A percentile compares a stretch with the other conserved stretches of the same genome.
Conservation (phyloP, 2,329 filamentous ascomycete genomes). For the Nemania sp. region DNA sequence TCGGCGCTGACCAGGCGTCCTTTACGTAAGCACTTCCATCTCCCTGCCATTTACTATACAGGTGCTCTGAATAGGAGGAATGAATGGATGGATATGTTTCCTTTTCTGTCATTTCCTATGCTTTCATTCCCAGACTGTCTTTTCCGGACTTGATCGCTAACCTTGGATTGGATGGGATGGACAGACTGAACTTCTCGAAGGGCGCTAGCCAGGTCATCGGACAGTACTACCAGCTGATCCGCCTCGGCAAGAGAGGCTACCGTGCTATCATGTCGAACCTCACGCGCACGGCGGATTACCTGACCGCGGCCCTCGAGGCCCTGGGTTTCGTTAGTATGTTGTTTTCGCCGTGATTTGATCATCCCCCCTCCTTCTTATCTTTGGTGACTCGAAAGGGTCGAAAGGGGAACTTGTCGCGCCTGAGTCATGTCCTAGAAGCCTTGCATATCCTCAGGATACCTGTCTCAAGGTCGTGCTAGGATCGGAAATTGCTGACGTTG, state of each 20-base stretch:
- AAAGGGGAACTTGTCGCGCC: background rate
- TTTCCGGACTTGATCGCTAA: too few species aligned
- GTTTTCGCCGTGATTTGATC: background rate
- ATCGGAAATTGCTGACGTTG: background rate
- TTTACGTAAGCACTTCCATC: conserved; percentile 63
- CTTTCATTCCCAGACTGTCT: too few species aligned
- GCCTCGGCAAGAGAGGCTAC: conserved; percentile 91
- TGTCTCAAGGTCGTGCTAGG: background rate
- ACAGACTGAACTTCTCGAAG: conserved; percentile 86
- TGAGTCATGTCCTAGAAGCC: background rate
- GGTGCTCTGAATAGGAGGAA: too few species aligned
- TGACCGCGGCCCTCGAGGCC: conserved; percentile 71
- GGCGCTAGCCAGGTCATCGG: conserved; percentile 93
- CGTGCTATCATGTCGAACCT: conserved; percentile 92
- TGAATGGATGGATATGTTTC: too few species aligned
- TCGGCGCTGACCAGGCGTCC: conserved; percentile 91
- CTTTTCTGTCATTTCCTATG: too few species aligned
- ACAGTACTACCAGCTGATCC: conserved; percentile 97
- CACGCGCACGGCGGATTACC: conserved; percentile 86
- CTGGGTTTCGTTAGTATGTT: conserved; percentile 71
- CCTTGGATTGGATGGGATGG: too few species aligned
- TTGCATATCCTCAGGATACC: background rate
- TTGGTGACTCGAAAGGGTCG: too few species aligned
- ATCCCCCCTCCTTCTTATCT: background rate
- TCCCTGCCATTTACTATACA: background rate